Evolutionary conservation across 2,329 filamentous ascomycete genomes (phyloP).

Genomic region (Colletotrichum siamense): DNA sequence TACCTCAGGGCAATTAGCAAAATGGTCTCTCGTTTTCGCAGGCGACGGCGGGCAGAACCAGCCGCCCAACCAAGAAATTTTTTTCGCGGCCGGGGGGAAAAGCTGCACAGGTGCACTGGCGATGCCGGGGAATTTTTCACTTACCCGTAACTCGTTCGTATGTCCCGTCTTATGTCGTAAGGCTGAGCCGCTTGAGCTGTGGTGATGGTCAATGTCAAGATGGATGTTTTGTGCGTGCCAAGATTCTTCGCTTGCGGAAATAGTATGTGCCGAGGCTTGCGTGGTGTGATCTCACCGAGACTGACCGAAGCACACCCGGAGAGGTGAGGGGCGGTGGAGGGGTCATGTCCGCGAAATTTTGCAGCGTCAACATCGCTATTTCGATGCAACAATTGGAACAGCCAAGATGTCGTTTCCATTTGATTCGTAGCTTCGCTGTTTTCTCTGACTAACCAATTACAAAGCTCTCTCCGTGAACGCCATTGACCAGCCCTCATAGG

Average conservation of each 20-base stretch:
- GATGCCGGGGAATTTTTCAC: not conserved
- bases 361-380: not conserved
- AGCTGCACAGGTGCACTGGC: not conserved
- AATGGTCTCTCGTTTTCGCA: constrained; percentile 11
- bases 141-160: constrained; percentile 8
- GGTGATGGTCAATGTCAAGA: constrained; percentile 15
- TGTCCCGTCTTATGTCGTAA: constrained; percentile 16
- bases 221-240: constrained; percentile 25
- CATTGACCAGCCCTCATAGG: constrained; percentile 3
- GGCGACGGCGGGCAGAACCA: constrained; percentile 8
- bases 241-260: constrained; percentile 25
- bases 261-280: constrained; percentile 20
- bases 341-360: not conserved
- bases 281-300: not conserved
- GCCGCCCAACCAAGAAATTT: not conserved
- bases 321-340: not conserved
- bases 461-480: not conserved
- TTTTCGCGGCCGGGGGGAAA: not conserved
- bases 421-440: not conserved
- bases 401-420: not conserved
- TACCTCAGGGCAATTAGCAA: constrained; percentile 23
- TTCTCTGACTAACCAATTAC: not conserved
- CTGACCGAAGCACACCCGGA: not conserved
- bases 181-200: constrained; percentile 16
- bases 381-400: not conserved